Evolutionary conservation across 495 filamentous ascomycete species (phyloP), one percentile per base, ranked within the genome.

Genomic region (Neurospora sp.): DNA sequence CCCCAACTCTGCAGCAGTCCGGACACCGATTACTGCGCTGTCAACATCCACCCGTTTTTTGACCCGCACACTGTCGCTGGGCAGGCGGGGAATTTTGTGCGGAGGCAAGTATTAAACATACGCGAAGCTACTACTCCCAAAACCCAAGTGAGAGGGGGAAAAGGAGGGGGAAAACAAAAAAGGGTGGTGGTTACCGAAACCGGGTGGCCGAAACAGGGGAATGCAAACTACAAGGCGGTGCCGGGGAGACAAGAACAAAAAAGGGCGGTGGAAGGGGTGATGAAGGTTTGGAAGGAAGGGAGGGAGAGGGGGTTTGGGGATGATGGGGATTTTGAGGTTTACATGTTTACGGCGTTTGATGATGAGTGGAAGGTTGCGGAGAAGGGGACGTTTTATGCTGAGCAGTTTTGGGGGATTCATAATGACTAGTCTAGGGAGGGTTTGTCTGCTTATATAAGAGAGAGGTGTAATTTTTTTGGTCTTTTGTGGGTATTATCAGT

Each of bases 1-100:
- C 91, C 92, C 0, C 81, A 87, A 73, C 83, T 97, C 69, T 97
- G 94, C 82, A 78, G 89, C 10, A 86, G 82, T 37, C 6, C 27
- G 0, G 54, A 66, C 3, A 91, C 90, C 8, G 94, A 96, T 76
- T 93, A 91, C 81, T 93, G 90, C 76, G 91, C 93, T 1, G 88
- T 91, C 44, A 97, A 97, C 78, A 86, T 88, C 74, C 94, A 97
- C 78, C 87, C 93, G 14, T 97, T 94, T 85, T 97, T 97, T 79
- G 91, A 95, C 75, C 82, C 85, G 3, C 87, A 85, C 11, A 85
- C 88, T 39, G 77, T 74, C 8, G 83, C 94, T 6, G 78, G 82
- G 1, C 79, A 84, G 38, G 88, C 94, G 8, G 94, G 93, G 14
- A 72, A 81, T 4, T 97, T 92, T 77, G 86, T 92, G 5, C 84